phyloP scores from a whole-genome alignment of 805 yeast species.

The Tetrapisispora nanseiensis region DNA sequence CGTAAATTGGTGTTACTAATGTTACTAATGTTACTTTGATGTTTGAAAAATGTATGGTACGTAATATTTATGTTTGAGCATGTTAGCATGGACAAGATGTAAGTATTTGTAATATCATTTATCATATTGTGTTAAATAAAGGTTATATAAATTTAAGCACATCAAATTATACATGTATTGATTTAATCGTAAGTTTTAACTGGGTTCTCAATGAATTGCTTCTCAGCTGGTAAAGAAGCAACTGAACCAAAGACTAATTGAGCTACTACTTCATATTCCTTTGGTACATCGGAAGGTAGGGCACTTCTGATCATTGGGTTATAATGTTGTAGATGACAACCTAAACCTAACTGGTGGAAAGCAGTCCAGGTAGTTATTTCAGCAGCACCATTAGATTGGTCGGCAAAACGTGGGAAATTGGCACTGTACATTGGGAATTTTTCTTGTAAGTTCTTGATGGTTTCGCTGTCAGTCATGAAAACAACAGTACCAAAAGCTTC shows the following conservation, averaged over 20 bases:
- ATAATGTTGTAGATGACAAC: constrained; percentile 46
- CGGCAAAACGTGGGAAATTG: constrained; percentile 40
- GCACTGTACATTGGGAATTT: constrained; percentile 36
- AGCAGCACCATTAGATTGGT: constrained; percentile 40
- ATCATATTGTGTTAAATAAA: too few species aligned
- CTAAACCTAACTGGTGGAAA: constrained; percentile 35
- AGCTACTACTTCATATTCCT: constrained; percentile 37
- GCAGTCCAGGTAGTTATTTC: constrained; percentile 44
- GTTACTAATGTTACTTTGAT: too few species aligned
- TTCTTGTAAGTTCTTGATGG: constrained; percentile 34
- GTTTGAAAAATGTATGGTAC: too few species aligned
- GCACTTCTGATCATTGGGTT: constrained; percentile 36
- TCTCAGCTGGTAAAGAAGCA: constrained; percentile 30
- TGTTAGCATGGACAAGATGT: too few species aligned
- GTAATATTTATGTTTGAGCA: too few species aligned
- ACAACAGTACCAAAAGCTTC: constrained; percentile 42
- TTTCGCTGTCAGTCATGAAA: constrained; percentile 37
- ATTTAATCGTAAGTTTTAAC: constrained; percentile 29
- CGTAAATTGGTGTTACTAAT: too few species aligned
- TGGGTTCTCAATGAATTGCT: constrained; percentile 35
- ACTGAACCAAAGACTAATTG: constrained; percentile 44
- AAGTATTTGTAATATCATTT: too few species aligned
- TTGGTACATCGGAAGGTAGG: constrained; percentile 32
- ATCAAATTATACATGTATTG: too few species aligned
- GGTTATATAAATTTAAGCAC: not conserved